Base-by-base conservation (phyloP, 2,329 filamentous ascomycete genomes). In the Rhinocladiella similis region DNA sequence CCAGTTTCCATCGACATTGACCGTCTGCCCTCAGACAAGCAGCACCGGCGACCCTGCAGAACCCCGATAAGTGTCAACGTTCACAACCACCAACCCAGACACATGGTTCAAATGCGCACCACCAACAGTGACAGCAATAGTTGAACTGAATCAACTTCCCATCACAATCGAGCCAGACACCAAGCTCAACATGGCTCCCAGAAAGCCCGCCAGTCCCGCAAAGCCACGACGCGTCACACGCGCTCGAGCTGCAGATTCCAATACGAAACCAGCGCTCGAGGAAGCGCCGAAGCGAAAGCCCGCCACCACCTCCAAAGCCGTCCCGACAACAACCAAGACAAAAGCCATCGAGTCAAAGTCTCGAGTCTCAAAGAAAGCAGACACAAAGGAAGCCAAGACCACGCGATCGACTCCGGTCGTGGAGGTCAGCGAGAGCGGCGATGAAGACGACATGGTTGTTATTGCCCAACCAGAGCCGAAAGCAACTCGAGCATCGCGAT, bases 181-280 rank as follows among this genome's bases (percentile, higher is more conserved):
- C 6, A 12, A 33, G 6, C 29, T 7, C 38, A 41, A 16, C 14
- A 65, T 65, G 63, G 61, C 63, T 16, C 55, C 63, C 9, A 46
- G 57, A 41, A 60, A 54, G 61, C 56, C 63, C 12, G 62, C 59
- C 42, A 69, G 67, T 16, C 68, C 68, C 25, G 63, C 65, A 10
- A 70, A 69, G 51, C 59, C 59, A 27, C 59, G 59, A 16, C 68
- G 68, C 35, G 61, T 68, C 16, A 70, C 68, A 14, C 67, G 68
- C n/a, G 67, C 68, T 36, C 67, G 67, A 46, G 65, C 65, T 33
- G 65, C 63, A 63, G 48, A 59, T 50, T 45, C 47, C 22, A 38
- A 48, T 29, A 29, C 36, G 48, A 13, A 43, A 22, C 16, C 42
- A 3, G 20, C 43, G 7, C 45, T 48, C 51, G 29, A 63, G 18